Evolutionary conservation across 1,139 yeast genomes (phyloP).

Genomic region (Pichia sp.): DNA sequence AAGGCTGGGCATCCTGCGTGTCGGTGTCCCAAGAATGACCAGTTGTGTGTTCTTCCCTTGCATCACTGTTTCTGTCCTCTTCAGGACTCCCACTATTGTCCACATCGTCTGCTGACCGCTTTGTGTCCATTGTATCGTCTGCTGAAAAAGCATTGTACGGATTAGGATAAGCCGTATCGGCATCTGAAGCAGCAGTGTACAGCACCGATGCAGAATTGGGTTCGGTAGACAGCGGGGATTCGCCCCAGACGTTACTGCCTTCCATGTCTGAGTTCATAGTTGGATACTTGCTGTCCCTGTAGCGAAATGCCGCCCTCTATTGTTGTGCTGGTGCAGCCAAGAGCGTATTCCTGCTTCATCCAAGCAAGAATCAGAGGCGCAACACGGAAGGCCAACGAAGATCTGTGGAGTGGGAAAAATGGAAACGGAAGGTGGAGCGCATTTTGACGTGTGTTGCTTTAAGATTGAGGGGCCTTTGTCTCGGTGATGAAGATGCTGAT

Average conservation of each 20-base stretch:
- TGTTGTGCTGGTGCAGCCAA: background rate
- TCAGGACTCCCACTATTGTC: background rate
- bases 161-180: constrained; percentile 15
- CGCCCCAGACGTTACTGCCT: constrained; percentile 14
- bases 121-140: background rate
- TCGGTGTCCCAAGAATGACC: background rate
- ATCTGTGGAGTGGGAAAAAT: background rate
- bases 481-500: no score
- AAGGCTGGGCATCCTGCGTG: background rate
- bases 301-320: background rate
- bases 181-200: background rate
- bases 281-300: background rate
- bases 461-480: no score
- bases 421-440: background rate
- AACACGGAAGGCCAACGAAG: background rate
- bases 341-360: background rate
- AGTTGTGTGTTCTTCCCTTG: background rate
- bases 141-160: constrained; percentile 19
- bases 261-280: constrained; percentile 9
- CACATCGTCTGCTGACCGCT: background rate
- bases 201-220: background rate
- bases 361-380: background rate
- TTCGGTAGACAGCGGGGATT: constrained; percentile 1
- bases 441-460: background rate
- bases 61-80: background rate